Percentiles rank a stretch among this genome's conserved stretches.
These are phyloP conservation scores for Aureobasidium sp. DNA, from an alignment of 2,329 filamentous ascomycete genomes.

Conservation along the genomic window DNA sequence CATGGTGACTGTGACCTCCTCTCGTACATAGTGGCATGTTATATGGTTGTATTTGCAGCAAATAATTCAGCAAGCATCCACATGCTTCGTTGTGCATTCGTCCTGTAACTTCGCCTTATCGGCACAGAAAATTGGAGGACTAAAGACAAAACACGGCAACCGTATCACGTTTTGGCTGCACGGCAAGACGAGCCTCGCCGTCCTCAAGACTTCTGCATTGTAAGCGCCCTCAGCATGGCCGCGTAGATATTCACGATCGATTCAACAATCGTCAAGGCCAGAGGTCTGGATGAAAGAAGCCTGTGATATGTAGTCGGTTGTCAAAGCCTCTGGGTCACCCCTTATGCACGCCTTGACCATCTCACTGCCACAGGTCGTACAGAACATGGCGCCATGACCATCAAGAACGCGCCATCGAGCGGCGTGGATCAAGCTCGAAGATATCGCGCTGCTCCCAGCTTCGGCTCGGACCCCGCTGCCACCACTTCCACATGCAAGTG, in stretches of 20 bases:
- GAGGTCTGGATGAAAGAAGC: not conserved
- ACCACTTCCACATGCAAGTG: not conserved
- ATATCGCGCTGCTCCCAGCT: not conserved
- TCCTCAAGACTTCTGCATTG: not conserved
- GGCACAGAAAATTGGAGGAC: slow-evolving; percentile 1
- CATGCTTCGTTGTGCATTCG: too few relatives aligned
- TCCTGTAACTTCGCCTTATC: not conserved
- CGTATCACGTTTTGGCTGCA: not conserved
- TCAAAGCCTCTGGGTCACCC: not conserved
- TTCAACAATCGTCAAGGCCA: not conserved
- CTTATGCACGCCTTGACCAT: slow-evolving; percentile 5
- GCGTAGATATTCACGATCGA: not conserved
- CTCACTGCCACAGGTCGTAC: slow-evolving; percentile 7
- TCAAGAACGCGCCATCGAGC: slow-evolving; percentile 5
- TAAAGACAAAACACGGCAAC: not conserved
- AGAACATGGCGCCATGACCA: slow-evolving; percentile 6
- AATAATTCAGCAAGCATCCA: too few relatives aligned
- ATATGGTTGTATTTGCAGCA: too few relatives aligned
- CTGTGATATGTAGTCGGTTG: not conserved
- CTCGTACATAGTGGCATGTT: too few relatives aligned
- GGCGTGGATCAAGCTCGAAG: not conserved
- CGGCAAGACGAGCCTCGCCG: not conserved
- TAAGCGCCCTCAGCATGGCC: not conserved
- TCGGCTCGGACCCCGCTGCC: not conserved
- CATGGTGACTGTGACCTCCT: too few relatives aligned